phyloP scores from a whole-genome alignment of 768 basidiomycete genomes.

The Cyclocybe aegerita region DNA sequence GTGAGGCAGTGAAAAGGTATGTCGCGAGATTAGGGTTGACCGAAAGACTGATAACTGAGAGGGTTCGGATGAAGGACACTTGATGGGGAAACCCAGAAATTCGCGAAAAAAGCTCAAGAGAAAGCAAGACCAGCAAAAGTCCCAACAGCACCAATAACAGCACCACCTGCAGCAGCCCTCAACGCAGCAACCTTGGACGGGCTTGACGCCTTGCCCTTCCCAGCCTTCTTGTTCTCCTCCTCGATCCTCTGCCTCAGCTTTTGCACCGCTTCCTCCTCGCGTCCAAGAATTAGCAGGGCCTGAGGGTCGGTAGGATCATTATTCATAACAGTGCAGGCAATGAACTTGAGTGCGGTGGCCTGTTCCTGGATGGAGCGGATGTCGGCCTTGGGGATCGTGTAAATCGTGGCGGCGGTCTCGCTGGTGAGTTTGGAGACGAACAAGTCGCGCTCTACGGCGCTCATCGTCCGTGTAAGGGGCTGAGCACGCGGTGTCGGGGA shows the following conservation, averaged over 20 bases:
- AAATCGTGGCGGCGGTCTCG: slow-evolving; percentile 46
- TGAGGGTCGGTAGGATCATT: slow-evolving; percentile 35
- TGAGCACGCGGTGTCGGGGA: slow-evolving; percentile 13
- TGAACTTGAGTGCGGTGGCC: slow-evolving; percentile 44
- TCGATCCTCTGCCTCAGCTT: slow-evolving; percentile 34
- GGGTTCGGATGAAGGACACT: neutral
- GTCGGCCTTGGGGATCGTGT: slow-evolving; percentile 46
- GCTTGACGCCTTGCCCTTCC: slow-evolving; percentile 8
- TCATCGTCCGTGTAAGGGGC: slow-evolving; percentile 50
- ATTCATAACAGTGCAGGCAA: slow-evolving; percentile 38
- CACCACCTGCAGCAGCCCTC: slow-evolving; percentile 52
- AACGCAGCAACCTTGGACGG: slow-evolving; percentile 18
- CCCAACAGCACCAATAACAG: slow-evolving; percentile 61
- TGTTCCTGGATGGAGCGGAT: slow-evolving; percentile 36
- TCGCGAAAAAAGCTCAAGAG: slow-evolving; percentile 22
- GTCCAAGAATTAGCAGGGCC: slow-evolving; percentile 53
- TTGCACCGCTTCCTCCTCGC: slow-evolving; percentile 46
- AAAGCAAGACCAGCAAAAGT: slow-evolving; percentile 60
- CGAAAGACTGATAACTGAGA: neutral
- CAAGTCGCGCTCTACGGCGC: slow-evolving; percentile 46
- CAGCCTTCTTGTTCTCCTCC: slow-evolving; percentile 24
- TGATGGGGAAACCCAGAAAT: neutral
- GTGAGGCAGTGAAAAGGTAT: no score
- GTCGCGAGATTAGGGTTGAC: no score
- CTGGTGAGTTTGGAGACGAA: slow-evolving; percentile 47